Conservation (phyloP, 192 early-diverging fungal species). For the Coemansia erecta region DNA sequence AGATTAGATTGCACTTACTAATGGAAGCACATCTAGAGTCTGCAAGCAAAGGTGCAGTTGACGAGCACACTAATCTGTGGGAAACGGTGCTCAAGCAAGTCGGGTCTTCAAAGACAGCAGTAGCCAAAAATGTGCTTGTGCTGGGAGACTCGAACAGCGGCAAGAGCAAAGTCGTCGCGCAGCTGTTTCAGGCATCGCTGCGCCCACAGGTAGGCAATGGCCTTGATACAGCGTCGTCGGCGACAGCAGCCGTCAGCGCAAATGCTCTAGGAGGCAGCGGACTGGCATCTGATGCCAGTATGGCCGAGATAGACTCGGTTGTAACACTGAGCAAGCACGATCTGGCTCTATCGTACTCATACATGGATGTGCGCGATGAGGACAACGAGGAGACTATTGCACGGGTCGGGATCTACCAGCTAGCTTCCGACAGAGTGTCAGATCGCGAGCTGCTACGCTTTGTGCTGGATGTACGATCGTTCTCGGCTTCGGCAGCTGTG, state of each 20-base stretch:
- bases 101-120: slow-evolving; percentile 70
- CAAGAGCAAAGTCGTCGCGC: slow-evolving; percentile 74
- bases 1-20: neutral
- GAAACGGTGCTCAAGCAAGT: slow-evolving; percentile 73
- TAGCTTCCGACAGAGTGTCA: slow-evolving; percentile 65
- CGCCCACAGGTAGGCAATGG: slow-evolving; percentile 41
- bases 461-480: slow-evolving; percentile 64
- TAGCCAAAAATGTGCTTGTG: slow-evolving; percentile 77
- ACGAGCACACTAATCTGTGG: slow-evolving; percentile 64
- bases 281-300: slow-evolving; percentile 28
- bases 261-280: slow-evolving; percentile 30
- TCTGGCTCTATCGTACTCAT: slow-evolving; percentile 81
- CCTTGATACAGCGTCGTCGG: slow-evolving; percentile 39
- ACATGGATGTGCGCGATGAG: slow-evolving; percentile 83
- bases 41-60: slow-evolving; percentile 1
- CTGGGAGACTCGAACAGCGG: slow-evolving; percentile 81
- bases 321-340: slow-evolving; percentile 60
- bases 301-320: slow-evolving; percentile 19
- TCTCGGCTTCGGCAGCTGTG: slow-evolving; percentile 64
- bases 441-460: slow-evolving; percentile 70
- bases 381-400: slow-evolving; percentile 71
- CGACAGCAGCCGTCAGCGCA: slow-evolving; percentile 39
- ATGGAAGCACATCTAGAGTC: slow-evolving; percentile 30
- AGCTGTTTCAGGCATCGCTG: slow-evolving; percentile 46
- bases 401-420: slow-evolving; percentile 76